Evolutionary conservation across 2,329 filamentous ascomycete genomes (phyloP), one percentile per base, ranked within the genome.

Genomic region (Aphanocladium album): DNA sequence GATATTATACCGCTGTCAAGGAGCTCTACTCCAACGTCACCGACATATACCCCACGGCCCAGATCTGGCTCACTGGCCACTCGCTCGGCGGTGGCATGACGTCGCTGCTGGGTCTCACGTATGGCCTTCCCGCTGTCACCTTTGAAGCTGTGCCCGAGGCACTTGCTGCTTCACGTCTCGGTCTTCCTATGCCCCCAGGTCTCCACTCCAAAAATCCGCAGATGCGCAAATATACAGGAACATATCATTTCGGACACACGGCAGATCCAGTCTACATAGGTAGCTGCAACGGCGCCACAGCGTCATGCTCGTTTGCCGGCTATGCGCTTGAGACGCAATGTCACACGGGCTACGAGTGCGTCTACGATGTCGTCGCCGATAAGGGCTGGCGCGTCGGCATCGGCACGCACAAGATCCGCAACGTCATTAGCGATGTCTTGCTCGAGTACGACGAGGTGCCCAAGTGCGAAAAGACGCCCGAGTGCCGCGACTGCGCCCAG

Each of bases 181-280:
- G 93, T 23, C 83, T 99, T 8, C 93, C 93, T 0, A 83, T 87
- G 0, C 93, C 95, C 14, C 93, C 93, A 0, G 90, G 90, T 25
- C 81, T 88, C 50, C 83, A 93, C 68, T 83, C 91, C 25, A 80
- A 83, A 46, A 80, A 84, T 35, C 88, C 91, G 33, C 91, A 96
- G 69, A 81, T 83, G 41, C 81, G 91, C 46, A 76, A 84, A 62
- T 83, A 86, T 68, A 96, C 91, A 0, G 93, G 91, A 14, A 82
- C 89, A 0, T 96, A 87, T 70, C 95, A 99, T 73, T 93, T 97
- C 71, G 95, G 95, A 4, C 93, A 98, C 69, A 98, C 92, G 0
- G 95, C 95, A 0, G 95, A 99, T 73, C 95, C 95, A 0, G 87
- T 99, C 37, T 99, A 89, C 69, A 93, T 97, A 77, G 95, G 95